phyloP scores from a whole-genome alignment of 306 rosid species.

The Oemleria cerasiformis region DNA sequence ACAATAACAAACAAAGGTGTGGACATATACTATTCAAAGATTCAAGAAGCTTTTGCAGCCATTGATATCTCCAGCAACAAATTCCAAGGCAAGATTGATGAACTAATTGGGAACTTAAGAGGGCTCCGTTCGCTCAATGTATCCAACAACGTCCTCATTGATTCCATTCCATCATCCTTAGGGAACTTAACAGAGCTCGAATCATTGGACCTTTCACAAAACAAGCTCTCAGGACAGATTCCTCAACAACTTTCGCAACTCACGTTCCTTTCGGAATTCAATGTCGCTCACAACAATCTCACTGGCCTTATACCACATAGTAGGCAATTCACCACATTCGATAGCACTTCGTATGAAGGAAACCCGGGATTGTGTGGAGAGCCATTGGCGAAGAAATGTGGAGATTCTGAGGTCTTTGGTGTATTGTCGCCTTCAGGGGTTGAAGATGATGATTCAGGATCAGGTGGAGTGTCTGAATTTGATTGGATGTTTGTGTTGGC shows the following conservation, averaged over 20 bases:
- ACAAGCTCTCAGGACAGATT: background rate
- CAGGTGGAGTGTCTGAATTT: too few relatives aligned
- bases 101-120: background rate
- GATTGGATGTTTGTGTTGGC: conserved; percentile 2
- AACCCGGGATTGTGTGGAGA: background rate
- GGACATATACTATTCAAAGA: background rate
- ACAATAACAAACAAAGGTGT: background rate
- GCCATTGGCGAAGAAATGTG: background rate
- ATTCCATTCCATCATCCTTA: background rate
- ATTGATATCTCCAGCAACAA: background rate
- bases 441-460: background rate
- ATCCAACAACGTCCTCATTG: background rate
- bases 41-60: background rate
- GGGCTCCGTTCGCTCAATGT: background rate
- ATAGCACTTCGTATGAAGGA: background rate
- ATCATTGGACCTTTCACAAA: background rate
- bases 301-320: background rate
- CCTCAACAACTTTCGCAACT: background rate
- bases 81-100: background rate
- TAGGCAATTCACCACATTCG: background rate
- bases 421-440: background rate
- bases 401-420: background rate
- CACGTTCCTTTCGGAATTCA: background rate
- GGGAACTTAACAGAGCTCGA: background rate
- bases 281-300: background rate